These are phyloP conservation scores for Leptosphaerulina australis DNA, from an alignment of 2,329 filamentous ascomycete genomes.

Conservation along the genomic window DNA sequence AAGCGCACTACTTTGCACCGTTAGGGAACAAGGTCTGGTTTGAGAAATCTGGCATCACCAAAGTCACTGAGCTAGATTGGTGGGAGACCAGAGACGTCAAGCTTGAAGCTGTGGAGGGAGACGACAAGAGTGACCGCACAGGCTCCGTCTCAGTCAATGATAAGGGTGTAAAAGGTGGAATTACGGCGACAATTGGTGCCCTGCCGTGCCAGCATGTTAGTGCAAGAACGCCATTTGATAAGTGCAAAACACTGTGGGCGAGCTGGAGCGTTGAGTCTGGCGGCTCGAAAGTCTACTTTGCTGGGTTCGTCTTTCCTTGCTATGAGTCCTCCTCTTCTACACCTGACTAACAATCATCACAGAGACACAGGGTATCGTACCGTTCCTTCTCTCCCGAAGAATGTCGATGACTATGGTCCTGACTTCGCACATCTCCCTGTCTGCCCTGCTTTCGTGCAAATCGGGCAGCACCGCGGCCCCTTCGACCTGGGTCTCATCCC, in stretches of 20 bases:
- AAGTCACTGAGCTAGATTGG: slow-evolving; percentile 92
- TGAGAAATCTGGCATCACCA: slow-evolving; percentile 67
- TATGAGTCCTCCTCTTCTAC: background rate
- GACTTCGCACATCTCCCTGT: slow-evolving; percentile 68
- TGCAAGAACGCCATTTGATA: slow-evolving; percentile 71
- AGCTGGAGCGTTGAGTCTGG: slow-evolving; percentile 81
- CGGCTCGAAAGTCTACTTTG: slow-evolving; percentile 83
- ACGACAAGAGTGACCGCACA: slow-evolving; percentile 1
- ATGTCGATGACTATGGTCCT: slow-evolving; percentile 72
- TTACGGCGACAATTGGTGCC: slow-evolving; percentile 75
- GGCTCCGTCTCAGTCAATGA: slow-evolving; percentile 22
- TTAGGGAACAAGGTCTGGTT: slow-evolving; percentile 88
- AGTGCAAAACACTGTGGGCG: slow-evolving; percentile 80
- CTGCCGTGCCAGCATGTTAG: slow-evolving; percentile 85
- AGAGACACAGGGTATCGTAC: slow-evolving; percentile 90
- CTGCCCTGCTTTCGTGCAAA: slow-evolving; percentile 84
- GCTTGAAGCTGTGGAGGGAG: slow-evolving; percentile 52
- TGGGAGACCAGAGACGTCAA: slow-evolving; percentile 84
- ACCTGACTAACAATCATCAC: slow-evolving; percentile 23
- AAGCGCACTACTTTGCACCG: slow-evolving; percentile 86
- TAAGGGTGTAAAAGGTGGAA: slow-evolving; percentile 42
- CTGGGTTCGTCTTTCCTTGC: slow-evolving; percentile 53
- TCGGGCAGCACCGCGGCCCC: slow-evolving; percentile 78
- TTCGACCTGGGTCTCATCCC: slow-evolving; percentile 93
- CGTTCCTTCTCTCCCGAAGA: slow-evolving; percentile 68